These are phyloP conservation scores for Cryptococcus floricola DNA, from an alignment of 1,284 basidiomycete genomes.

Conservation along the genomic window DNA sequence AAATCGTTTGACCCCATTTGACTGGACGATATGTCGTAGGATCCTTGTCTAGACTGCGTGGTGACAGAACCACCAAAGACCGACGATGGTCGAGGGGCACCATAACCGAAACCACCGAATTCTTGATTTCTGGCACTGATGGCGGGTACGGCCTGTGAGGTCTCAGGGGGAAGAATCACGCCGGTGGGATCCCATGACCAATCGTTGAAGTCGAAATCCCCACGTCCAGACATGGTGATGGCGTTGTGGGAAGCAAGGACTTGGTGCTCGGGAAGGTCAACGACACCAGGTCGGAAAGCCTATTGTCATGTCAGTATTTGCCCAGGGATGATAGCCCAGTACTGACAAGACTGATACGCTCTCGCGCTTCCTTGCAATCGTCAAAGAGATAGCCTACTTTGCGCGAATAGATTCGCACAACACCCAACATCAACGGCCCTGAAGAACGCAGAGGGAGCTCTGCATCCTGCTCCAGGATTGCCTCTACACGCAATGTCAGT, in stretches of 20 bases:
- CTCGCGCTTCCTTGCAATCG: slow-evolving; percentile 92
- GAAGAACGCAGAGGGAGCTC: slow-evolving; percentile 88
- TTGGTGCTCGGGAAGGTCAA: slow-evolving; percentile 93
- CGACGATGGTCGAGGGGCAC: slow-evolving; percentile 48
- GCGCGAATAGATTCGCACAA: slow-evolving; percentile 93
- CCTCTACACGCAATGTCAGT: slow-evolving; percentile 55
- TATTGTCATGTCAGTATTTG: slow-evolving; percentile 38
- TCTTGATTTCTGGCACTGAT: slow-evolving; percentile 19
- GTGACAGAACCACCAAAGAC: slow-evolving; percentile 38
- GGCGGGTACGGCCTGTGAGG: slow-evolving; percentile 7
- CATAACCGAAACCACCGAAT: slow-evolving; percentile 47
- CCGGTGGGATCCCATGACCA: slow-evolving; percentile 35
- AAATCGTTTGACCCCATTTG: slow-evolving; percentile 85
- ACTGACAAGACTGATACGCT: slow-evolving; percentile 88
- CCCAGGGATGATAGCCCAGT: not conserved
- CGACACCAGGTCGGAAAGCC: slow-evolving; percentile 88
- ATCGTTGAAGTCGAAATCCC: slow-evolving; percentile 41
- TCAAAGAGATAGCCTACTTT: slow-evolving; percentile 97
- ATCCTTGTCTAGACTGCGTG: slow-evolving; percentile 32
- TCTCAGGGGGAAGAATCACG: slow-evolving; percentile 14
- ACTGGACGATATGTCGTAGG: slow-evolving; percentile 33
- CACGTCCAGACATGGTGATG: slow-evolving; percentile 42
- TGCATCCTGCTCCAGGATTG: slow-evolving; percentile 71
- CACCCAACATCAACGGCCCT: slow-evolving; percentile 90
- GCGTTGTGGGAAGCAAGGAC: slow-evolving; percentile 75